These are phyloP conservation scores for Pichia thaimueangensis DNA, from an alignment of 805 yeast genomes.

Conservation along the genomic window DNA sequence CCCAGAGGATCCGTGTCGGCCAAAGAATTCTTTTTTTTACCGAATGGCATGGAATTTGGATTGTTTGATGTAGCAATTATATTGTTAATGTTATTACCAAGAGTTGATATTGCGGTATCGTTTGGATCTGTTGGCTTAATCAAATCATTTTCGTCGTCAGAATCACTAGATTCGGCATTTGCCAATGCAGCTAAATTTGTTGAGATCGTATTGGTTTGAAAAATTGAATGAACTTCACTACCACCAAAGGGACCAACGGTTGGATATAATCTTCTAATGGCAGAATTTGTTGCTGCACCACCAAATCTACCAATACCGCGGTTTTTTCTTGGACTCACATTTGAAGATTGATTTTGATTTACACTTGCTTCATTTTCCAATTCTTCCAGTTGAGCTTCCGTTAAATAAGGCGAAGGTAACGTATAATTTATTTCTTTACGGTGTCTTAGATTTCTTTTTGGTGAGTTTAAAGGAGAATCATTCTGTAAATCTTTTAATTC, in stretches of 20 bases:
- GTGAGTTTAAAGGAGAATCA: conserved; percentile 42
- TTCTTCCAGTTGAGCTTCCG: conserved; percentile 32
- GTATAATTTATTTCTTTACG: conserved; percentile 73
- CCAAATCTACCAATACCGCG: conserved; percentile 20
- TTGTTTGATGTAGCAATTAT: conserved; percentile 14
- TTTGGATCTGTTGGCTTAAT: conserved; percentile 31
- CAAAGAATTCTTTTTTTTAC: conserved; percentile 48
- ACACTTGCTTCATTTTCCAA: conserved; percentile 2
- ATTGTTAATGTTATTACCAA: conserved; percentile 22
- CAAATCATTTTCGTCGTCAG: conserved; percentile 42
- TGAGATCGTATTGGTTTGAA: conserved; percentile 57
- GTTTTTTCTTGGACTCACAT: conserved; percentile 27
- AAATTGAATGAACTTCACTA: conserved; percentile 79
- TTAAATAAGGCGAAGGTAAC: conserved; percentile 71
- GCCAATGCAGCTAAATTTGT: conserved; percentile 32
- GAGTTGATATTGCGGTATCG: conserved; percentile 20
- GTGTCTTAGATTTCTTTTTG: conserved; percentile 51
- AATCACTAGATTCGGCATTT: conserved; percentile 37
- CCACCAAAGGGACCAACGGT: conserved; percentile 99
- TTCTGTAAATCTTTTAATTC: conserved; percentile 63
- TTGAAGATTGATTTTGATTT: neutral
- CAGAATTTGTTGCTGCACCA: conserved; percentile 20
- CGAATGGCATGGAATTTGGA: neutral
- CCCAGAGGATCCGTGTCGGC: conserved; percentile 95
- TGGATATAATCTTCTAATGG: conserved; percentile 71